phyloP scores from a whole-genome alignment of 768 basidiomycete species.

The Galerina sulciceps region DNA sequence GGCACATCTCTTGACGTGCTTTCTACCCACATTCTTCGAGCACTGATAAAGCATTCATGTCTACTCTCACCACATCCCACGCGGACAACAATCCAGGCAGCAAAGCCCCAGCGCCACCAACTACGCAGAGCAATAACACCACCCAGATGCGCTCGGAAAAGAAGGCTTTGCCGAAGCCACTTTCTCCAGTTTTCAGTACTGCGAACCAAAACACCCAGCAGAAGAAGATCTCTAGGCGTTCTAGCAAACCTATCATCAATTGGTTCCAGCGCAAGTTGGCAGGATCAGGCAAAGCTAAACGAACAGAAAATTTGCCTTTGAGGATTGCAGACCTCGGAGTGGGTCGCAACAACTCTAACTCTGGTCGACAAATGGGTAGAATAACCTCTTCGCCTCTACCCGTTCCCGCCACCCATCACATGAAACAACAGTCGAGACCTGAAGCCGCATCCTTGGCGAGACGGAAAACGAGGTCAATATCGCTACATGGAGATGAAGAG shows the following conservation, averaged over 20 bases:
- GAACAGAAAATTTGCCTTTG: slow-evolving; percentile 42
- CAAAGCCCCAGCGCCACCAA: slow-evolving; percentile 3
- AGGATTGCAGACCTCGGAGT: slow-evolving; percentile 35
- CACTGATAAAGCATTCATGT: slow-evolving; percentile 13
- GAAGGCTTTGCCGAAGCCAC: slow-evolving; percentile 14
- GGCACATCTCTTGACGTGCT: not conserved
- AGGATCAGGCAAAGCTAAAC: slow-evolving; percentile 64
- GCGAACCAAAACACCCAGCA: slow-evolving; percentile 41
- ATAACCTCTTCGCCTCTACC: slow-evolving; percentile 50
- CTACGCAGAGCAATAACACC: slow-evolving; percentile 6
- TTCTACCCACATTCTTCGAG: not conserved
- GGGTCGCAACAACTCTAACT: slow-evolving; percentile 31
- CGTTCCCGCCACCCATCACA: slow-evolving; percentile 23
- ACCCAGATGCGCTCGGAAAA: slow-evolving; percentile 23
- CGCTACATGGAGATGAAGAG: slow-evolving; percentile 64
- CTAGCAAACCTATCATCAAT: slow-evolving; percentile 85
- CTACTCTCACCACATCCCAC: slow-evolving; percentile 20
- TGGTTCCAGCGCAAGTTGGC: slow-evolving; percentile 90
- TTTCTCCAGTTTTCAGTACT: slow-evolving; percentile 23
- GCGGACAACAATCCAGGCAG: slow-evolving; percentile 11
- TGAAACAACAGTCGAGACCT: slow-evolving; percentile 35
- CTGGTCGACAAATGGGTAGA: slow-evolving; percentile 42
- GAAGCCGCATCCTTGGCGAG: slow-evolving; percentile 36
- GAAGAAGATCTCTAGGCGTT: slow-evolving; percentile 70
- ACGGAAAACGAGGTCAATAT: slow-evolving; percentile 58